phyloP scores from a whole-genome alignment of 768 basidiomycete genomes.

The Rhodotorula taiwanensis region DNA sequence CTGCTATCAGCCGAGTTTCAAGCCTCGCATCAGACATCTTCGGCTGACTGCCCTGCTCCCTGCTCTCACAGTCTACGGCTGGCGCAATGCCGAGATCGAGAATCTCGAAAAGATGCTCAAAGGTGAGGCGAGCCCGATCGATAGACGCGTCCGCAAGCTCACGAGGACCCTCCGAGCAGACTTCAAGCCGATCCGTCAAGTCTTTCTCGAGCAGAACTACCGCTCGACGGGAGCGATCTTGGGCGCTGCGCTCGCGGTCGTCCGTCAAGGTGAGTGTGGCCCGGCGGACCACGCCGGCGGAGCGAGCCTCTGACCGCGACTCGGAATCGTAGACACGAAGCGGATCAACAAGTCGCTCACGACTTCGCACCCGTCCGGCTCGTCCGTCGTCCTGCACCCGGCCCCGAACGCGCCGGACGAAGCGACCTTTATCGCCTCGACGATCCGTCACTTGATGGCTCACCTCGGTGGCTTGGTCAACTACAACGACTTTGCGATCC shows the following conservation, averaged over 20 bases:
- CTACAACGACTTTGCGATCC: slow-evolving; percentile 73
- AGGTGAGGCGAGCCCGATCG: too few relatives aligned
- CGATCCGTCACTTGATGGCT: slow-evolving; percentile 71
- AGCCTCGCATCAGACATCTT: too few relatives aligned
- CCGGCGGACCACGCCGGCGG: too few relatives aligned
- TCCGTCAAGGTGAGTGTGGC: slow-evolving; percentile 70
- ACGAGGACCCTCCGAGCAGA: too few relatives aligned
- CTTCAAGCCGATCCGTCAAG: slow-evolving; percentile 59
- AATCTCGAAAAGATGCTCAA: slow-evolving; percentile 67
- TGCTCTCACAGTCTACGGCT: slow-evolving; percentile 60
- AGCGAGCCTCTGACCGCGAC: too few relatives aligned
- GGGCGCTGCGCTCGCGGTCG: slow-evolving; percentile 63
- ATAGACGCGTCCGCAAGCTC: too few relatives aligned
- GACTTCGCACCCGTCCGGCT: slow-evolving; percentile 61
- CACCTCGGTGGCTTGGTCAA: slow-evolving; percentile 62
- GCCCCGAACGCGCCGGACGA: slow-evolving; percentile 59
- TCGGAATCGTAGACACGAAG: slow-evolving; percentile 58
- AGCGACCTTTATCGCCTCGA: slow-evolving; percentile 62
- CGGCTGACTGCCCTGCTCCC: not conserved
- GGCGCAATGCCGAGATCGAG: slow-evolving; percentile 65
- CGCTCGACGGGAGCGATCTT: slow-evolving; percentile 74
- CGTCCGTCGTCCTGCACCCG: slow-evolving; percentile 55
- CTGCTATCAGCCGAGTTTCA: too few relatives aligned
- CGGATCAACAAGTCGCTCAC: slow-evolving; percentile 68
- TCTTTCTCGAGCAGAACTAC: slow-evolving; percentile 79